Evolutionary conservation across 257 asterid species (phyloP), one percentile per base, ranked within the genome.

Genomic region (Solanum peruvianum): DNA sequence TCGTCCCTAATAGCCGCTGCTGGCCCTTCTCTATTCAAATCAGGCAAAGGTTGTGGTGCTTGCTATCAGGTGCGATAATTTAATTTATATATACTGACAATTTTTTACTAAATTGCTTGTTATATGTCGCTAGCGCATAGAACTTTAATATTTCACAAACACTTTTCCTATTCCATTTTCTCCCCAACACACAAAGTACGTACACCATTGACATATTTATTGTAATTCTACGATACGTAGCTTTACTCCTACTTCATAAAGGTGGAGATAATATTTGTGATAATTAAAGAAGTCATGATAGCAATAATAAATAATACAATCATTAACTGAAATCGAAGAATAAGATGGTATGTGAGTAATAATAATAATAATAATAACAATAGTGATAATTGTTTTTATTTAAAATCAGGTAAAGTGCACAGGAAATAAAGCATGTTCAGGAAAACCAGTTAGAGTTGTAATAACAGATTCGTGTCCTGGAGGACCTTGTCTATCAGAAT

Each of bases 381-480:
- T 23, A 16, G 18, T 52, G 1, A 49, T 73, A 76, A 76, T 76
- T 7, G 4, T 6, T 42, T n/a, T 77, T 25, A 76, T 56, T 12
- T 6, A 58, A 41, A 4, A 35, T 35, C 69, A 96, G 99, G 96
- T 96, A 58, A 94, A 92, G 89, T 96, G 99, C 84, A 90, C 93
- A 5, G 86, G 60, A 21, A 78, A 91, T 33, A 72, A 69, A 21
- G 91, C 86, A 60, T 96, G 99, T 92, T 96, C 99, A 0, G 98
- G 98, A n/a, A 85, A 91, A 5, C 93, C 99, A 29, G 98, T 96
- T 88, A 94, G 90, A 4, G 98, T 96, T 81, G 98, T 95, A 3
- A 82, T 94, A 56, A 94, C 98, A 0, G 99, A 96, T 64, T 88
- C 89, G 76, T 95, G 98, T 85, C 96, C 94, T 0, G 98, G 98